Conservation (phyloP, 495 filamentous ascomycete species). For the Penicillium atrosanguineum region DNA sequence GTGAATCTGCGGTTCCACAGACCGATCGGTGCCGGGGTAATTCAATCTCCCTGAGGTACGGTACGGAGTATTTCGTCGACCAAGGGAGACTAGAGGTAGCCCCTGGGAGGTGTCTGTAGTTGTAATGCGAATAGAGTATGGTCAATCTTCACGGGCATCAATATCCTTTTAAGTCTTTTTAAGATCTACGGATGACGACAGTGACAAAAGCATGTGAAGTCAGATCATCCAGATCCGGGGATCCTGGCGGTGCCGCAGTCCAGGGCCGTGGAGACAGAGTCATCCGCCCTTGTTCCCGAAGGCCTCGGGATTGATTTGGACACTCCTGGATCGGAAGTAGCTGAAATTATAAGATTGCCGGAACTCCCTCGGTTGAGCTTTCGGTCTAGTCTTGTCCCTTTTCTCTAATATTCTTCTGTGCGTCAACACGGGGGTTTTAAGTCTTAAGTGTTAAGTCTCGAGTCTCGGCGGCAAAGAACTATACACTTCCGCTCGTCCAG, state of each 20-base stretch:
- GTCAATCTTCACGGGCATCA: background rate
- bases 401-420: background rate
- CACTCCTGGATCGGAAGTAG: constrained; percentile 10
- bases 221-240: constrained; percentile 19
- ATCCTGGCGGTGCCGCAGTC: constrained; percentile 3
- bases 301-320: constrained; percentile 28
- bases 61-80: background rate
- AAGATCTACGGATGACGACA: constrained; percentile 18
- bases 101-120: background rate
- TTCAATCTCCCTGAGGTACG: constrained; percentile 1
- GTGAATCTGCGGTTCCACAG: constrained; percentile 2
- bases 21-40: constrained; percentile 12
- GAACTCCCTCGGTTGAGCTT: constrained; percentile 10
- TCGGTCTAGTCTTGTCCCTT: background rate
- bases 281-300: constrained; percentile 31
- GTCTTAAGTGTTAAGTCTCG: too few relatives aligned
- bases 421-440: background rate
- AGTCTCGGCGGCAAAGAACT: constrained; percentile 7
- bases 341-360: constrained; percentile 11
- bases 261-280: constrained; percentile 12
- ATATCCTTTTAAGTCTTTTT: background rate
- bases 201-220: constrained; percentile 22
- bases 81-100: too few relatives aligned
- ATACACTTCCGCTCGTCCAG: constrained; percentile 46
- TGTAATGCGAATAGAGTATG: background rate